Evolutionary conservation across 2,329 filamentous ascomycete genomes (phyloP), one percentile per base, ranked within the genome.

Genomic region (Hypomyces perniciosus): DNA sequence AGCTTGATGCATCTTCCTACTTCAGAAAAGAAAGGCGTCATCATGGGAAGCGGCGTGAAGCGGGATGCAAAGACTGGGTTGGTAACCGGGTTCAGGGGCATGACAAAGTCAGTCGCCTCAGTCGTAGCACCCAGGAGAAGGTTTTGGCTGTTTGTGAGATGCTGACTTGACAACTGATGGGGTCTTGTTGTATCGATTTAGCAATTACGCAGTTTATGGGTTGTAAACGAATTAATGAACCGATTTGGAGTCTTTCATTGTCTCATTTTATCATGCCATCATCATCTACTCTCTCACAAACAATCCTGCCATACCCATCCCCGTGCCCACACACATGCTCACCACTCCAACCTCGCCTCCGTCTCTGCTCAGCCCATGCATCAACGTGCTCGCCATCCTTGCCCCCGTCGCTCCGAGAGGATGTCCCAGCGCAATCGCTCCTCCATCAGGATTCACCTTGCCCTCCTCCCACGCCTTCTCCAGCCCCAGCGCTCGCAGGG

Each of bases 341-440:
- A 95, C 81, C 41, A 96, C 88, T 58, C 91, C 90, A 44, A 95
- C 74, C 68, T 92, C 78, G 52, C 86, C 77, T 1, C 83, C 88
- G 69, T 69, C 81, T 72, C 81, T 88, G 63, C 73, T 86, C 77
- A 69, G 80, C 65, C 72, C 95, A 65, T 74, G 80, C 60, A 77
- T 59, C 58, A 92, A 67, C 46, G 88, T 92, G 44, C 83, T 83
- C 60, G 90, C 71, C 78, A 95, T 86, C 58, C 91, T 77, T 30
- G 87, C 89, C 33, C 89, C 90, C 5, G 91, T 96, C 31, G 90
- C 91, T 43, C 92, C 91, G 1, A 96, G 77, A 5, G 91, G 91
- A 67, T 96, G 92, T 1, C 92, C 92, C 27, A 96, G 72, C n/a
- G 92, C 91, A 67, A 96, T 96, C 2, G 91, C 92, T 31, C 92